These are phyloP conservation scores for Pulveroboletus sp. DNA, from an alignment of 768 basidiomycete species.

Conservation along the genomic window DNA sequence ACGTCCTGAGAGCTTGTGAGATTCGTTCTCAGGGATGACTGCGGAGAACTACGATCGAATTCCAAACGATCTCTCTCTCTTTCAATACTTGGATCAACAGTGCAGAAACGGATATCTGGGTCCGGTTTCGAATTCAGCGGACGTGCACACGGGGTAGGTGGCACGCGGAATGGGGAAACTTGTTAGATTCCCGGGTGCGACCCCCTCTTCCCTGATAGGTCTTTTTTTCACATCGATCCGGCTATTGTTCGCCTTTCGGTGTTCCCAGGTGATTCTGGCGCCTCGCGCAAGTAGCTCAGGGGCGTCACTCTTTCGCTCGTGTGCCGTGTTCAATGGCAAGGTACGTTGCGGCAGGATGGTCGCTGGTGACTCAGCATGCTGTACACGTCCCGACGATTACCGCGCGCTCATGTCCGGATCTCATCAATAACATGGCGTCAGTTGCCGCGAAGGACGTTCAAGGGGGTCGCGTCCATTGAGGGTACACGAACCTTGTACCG, in stretches of 20 bases:
- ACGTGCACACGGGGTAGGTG: not conserved
- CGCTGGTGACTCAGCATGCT: not conserved
- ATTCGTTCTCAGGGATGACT: not conserved
- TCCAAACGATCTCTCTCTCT: no score
- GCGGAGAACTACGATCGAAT: not conserved
- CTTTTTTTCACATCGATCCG: not conserved
- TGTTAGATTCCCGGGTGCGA: no score
- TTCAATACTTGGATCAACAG: not conserved
- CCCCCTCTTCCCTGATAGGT: no score
- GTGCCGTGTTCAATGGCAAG: no score
- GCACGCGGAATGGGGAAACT: no score
- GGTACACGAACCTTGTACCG: not conserved
- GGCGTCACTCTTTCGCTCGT: not conserved
- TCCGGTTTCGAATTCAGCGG: not conserved
- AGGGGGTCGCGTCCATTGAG: not conserved
- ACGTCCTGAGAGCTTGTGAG: not conserved
- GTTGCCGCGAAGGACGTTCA: conserved; percentile 3
- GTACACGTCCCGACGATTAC: not conserved
- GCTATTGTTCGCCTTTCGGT: not conserved
- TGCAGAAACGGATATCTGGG: not conserved
- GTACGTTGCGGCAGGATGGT: no score
- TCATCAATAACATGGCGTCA: not conserved
- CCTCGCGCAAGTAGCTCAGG: not conserved
- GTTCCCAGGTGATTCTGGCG: not conserved
- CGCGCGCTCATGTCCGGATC: not conserved